Base-by-base conservation (phyloP, 441 rosid species). In the Pelargonium citronellum region DNA sequence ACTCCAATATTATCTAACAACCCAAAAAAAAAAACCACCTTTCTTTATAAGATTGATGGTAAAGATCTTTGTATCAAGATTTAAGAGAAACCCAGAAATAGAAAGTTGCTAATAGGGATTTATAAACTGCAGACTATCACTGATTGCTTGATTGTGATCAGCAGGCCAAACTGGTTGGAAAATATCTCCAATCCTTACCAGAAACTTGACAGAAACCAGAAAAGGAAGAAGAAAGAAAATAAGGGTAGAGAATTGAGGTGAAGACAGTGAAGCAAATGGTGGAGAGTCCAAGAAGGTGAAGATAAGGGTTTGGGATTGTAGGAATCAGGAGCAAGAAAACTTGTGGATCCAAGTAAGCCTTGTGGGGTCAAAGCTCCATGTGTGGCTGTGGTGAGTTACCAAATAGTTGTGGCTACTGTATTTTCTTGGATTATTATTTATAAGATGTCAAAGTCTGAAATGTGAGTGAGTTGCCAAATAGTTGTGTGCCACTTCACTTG, bases 221-320 rank as follows among this genome's bases (percentile, higher is more conserved):
- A 12, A 20, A 0, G 57, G 43, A 22, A 13, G 39, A 39, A 24
- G 20, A 10, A 1, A 27, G 16, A 60, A n/a, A 0, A 1, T 1
- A 16, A 16, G 20, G 13, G 0, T 3, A 8, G 7, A 62, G 71
- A 68, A 34, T 24, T 19, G 62, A 46, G 44, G 71, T 51, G 22
- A 66, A 27, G 44, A 20, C 16, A 8, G 7, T 1, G 46, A 11
- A 62, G 69, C 20, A 79, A 67, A 8, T 82, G 86, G 86, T 43
- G 81, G 66, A 71, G 73, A 67, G 76, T 39, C 17, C 9, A 44
- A n/a, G 63, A 37, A 1, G 57, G 17, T 7, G 67, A 47, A 77
- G 89, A 83, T 81, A 85, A 85, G 90, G 77, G 0, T 30, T 62
- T 5, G 75, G 82, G 57, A 77, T 74, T 70, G 76, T 63, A 63